phyloP scores from a whole-genome alignment of 352 stramenopile species.

The Phytophthora pistaciae region DNA sequence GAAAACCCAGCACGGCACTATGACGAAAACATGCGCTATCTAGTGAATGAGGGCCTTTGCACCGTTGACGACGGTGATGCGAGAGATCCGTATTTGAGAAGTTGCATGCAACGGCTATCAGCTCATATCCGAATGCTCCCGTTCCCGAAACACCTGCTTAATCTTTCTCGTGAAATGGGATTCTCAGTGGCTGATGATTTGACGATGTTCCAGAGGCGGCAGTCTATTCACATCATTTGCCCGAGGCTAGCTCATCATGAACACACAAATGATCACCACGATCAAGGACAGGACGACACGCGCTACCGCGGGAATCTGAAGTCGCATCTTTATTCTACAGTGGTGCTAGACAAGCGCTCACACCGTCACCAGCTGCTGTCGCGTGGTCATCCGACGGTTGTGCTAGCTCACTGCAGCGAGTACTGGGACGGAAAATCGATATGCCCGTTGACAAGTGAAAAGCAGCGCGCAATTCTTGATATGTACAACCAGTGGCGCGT shows the following conservation, averaged over 20 bases:
- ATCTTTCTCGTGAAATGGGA: conserved; percentile 84
- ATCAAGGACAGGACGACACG: conserved; percentile 87
- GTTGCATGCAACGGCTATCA: conserved; percentile 82
- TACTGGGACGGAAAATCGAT: conserved; percentile 92
- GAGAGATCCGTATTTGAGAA: conserved; percentile 58
- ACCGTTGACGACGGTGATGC: conserved; percentile 30
- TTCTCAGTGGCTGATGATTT: conserved; percentile 79
- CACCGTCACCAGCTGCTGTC: conserved; percentile 83
- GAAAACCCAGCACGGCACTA: conserved; percentile 77
- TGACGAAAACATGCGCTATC: conserved; percentile 72
- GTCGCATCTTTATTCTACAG: conserved; percentile 87
- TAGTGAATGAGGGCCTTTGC: conserved; percentile 65
- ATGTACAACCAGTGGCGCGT: conserved; percentile 93
- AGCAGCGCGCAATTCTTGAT: conserved; percentile 81
- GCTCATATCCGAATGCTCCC: conserved; percentile 88
- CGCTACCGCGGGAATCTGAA: conserved; percentile 87
- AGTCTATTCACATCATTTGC: conserved; percentile 87
- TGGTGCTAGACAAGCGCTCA: conserved; percentile 86
- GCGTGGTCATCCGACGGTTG: conserved; percentile 77
- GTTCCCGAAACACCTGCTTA: conserved; percentile 83
- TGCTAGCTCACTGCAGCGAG: conserved; percentile 80
- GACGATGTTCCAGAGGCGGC: conserved; percentile 64
- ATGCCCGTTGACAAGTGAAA: conserved; percentile 83
- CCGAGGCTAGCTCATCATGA: conserved; percentile 83
- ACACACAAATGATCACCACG: conserved; percentile 87